Conservation (phyloP, 805 yeast species). For the Candida nonsorbophila region DNA sequence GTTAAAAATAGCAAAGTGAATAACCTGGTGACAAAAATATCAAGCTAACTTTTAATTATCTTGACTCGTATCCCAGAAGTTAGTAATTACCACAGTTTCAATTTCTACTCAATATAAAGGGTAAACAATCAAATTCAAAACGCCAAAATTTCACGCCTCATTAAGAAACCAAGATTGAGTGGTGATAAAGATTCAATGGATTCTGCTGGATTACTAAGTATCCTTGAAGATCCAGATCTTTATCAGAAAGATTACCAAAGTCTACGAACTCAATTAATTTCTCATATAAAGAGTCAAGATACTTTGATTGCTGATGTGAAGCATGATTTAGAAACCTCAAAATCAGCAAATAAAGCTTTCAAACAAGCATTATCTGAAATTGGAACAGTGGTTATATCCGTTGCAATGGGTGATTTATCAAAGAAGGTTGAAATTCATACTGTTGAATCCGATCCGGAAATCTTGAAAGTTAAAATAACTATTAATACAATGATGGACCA, state of each 20-base stretch:
- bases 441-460: slow-evolving; percentile 73
- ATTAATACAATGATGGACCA: slow-evolving; percentile 89
- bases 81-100: no score
- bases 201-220: slow-evolving; percentile 23
- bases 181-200: slow-evolving; percentile 18
- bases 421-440: slow-evolving; percentile 73
- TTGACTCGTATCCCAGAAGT: no score
- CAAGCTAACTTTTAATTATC: no score
- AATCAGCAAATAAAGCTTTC: slow-evolving; percentile 63
- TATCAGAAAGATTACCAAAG: slow-evolving; percentile 20
- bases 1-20: no score
- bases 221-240: slow-evolving; percentile 35
- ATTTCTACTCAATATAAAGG: no score
- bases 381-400: slow-evolving; percentile 82
- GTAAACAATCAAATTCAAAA: no score
- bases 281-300: slow-evolving; percentile 27
- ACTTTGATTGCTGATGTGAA: slow-evolving; percentile 17
- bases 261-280: slow-evolving; percentile 25
- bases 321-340: slow-evolving; percentile 29
- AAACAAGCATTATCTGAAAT: slow-evolving; percentile 71
- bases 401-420: slow-evolving; percentile 82
- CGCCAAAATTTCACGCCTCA: slow-evolving; percentile 14
- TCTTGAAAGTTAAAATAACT: slow-evolving; percentile 71
- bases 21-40: no score
- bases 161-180: slow-evolving; percentile 12